Evolutionary conservation across 2,329 filamentous ascomycete genomes (phyloP).

Genomic region (Phoma herbarum): DNA sequence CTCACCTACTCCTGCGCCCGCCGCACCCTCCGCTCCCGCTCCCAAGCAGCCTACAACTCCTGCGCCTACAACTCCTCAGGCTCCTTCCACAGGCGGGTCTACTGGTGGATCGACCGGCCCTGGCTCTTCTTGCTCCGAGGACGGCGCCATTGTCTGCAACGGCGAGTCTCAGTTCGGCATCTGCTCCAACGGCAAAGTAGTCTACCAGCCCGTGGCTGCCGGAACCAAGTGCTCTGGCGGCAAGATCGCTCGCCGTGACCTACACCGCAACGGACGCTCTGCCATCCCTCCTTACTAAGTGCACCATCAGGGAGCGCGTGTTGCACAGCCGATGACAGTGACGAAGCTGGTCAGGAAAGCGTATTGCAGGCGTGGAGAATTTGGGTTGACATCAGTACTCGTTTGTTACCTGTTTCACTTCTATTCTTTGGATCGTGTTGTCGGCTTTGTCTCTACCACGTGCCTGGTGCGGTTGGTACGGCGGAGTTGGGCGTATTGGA

Average conservation of each 20-base stretch:
- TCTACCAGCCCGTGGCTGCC: slow-evolving; percentile 52
- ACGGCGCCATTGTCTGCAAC: slow-evolving; percentile 52
- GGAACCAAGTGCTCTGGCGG: slow-evolving; percentile 55
- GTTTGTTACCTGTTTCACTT: not conserved
- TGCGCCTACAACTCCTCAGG: slow-evolving; percentile 8
- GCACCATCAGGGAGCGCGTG: not conserved
- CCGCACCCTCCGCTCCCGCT: slow-evolving; percentile 5
- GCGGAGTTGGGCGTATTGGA: slow-evolving; percentile 6
- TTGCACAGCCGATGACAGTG: not conserved
- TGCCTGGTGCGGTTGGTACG: slow-evolving; percentile 11
- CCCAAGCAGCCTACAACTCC: slow-evolving; percentile 9
- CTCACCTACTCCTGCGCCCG: slow-evolving; percentile 10
- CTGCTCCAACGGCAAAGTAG: slow-evolving; percentile 51
- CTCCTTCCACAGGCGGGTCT: slow-evolving; percentile 11
- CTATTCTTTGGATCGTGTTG: not conserved
- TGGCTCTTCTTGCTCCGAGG: slow-evolving; percentile 38
- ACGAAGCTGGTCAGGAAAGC: not conserved
- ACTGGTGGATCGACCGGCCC: slow-evolving; percentile 7
- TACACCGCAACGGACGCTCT: slow-evolving; percentile 33
- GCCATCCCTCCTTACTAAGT: slow-evolving; percentile 13
- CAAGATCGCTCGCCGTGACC: slow-evolving; percentile 45
- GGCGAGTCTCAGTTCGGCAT: slow-evolving; percentile 50
- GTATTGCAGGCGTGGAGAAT: slow-evolving; percentile 11
- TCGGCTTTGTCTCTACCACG: not conserved
- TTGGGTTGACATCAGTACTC: not conserved